Evolutionary conservation across 345 rosid genomes (phyloP).

Genomic region (Lepidium aucheri): DNA sequence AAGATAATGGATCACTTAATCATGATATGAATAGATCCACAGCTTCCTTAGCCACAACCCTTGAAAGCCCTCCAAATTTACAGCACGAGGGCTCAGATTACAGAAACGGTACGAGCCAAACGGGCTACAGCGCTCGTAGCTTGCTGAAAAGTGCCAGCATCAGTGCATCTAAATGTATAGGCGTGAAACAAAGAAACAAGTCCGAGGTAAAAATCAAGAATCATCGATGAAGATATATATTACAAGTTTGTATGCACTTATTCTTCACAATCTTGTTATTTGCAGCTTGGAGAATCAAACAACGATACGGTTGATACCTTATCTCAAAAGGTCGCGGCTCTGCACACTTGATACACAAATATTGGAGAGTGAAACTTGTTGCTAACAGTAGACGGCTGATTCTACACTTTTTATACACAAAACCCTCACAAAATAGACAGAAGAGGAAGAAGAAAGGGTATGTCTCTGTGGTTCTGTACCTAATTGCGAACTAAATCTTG

Average conservation of each 20-base stretch:
- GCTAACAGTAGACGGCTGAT: constrained; percentile 13
- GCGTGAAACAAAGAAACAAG: constrained; percentile 36
- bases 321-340: constrained; percentile 46
- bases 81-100: constrained; percentile 35
- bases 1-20: constrained; percentile 29
- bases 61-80: constrained; percentile 38
- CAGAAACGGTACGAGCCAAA: constrained; percentile 18
- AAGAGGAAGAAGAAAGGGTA: background rate
- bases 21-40: constrained; percentile 29
- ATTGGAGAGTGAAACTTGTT: constrained; percentile 1
- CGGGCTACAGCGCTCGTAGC: constrained; percentile 52
- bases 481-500: background rate
- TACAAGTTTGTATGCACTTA: background rate
- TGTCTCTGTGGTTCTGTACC: background rate
- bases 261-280: background rate
- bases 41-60: constrained; percentile 44
- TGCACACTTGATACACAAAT: constrained; percentile 36
- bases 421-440: background rate
- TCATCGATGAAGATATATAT: background rate
- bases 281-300: constrained; percentile 42
- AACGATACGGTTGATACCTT: constrained; percentile 48
- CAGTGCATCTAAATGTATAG: constrained; percentile 88
- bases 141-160: constrained; percentile 92
- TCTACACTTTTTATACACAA: background rate
- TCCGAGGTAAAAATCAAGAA: constrained; percentile 35